Evolutionary conservation across 176 grass and related monocot species (phyloP).

Genomic region (Poa pratensis): DNA sequence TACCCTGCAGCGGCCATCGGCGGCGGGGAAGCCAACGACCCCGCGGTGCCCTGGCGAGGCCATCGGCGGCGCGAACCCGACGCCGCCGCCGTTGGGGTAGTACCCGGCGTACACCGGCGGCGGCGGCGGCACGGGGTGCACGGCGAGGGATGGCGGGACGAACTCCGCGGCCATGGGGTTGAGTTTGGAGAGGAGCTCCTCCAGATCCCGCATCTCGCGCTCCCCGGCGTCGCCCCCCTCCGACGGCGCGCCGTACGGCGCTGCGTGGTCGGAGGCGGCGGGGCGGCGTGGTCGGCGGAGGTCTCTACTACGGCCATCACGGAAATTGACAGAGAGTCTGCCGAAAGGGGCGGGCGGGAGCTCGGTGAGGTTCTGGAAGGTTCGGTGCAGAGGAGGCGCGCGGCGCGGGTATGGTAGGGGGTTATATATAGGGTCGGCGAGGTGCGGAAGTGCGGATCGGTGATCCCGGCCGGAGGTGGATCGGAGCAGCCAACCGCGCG

Average conservation of each 20-base stretch:
- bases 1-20: conserved; percentile 62
- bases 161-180: conserved; percentile 99
- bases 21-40: conserved; percentile 54
- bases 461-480: conserved; percentile 38
- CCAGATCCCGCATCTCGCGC: conserved; percentile 96
- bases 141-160: conserved; percentile 77
- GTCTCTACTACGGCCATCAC: conserved; percentile 61
- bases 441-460: conserved; percentile 12
- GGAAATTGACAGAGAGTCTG: neutral
- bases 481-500: conserved; percentile 39
- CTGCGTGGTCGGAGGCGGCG: neutral
- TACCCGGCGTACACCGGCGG: conserved; percentile 42
- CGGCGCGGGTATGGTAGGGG: neutral
- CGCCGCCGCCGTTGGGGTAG: conserved; percentile 45
- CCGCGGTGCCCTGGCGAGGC: conserved; percentile 44
- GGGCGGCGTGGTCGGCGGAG: conserved; percentile 43
- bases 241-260: conserved; percentile 5
- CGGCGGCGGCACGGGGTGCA: conserved; percentile 17
- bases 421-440: conserved; percentile 23
- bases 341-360: neutral
- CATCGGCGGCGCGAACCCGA: conserved; percentile 19
- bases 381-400: neutral
- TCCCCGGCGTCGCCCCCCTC: conserved; percentile 50
- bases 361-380: conserved; percentile 40
- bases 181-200: conserved; percentile 97